Percentiles rank a stretch among this genome's conserved stretches.
Conservation (phyloP, 257 asterid genomes). For the Verbascum thapsus region DNA sequence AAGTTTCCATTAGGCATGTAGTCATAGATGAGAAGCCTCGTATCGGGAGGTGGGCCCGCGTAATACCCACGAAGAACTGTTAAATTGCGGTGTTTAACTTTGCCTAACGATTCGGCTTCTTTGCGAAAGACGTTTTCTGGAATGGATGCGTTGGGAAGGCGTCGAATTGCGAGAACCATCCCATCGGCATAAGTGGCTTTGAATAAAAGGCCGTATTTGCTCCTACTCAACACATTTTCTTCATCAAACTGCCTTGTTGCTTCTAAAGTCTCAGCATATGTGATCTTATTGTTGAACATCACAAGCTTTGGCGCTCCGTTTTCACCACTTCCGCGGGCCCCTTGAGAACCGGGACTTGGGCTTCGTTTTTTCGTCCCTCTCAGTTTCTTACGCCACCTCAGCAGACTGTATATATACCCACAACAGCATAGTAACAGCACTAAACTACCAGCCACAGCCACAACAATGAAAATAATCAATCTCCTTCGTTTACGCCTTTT, state of each 20-base stretch:
- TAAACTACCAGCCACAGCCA: slow-evolving; percentile 63
- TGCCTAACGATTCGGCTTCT: slow-evolving; percentile 82
- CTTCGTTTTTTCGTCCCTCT: slow-evolving; percentile 78
- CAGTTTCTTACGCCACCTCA: slow-evolving; percentile 66
- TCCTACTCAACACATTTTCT: slow-evolving; percentile 79
- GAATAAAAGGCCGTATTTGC: slow-evolving; percentile 64
- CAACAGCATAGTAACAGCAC: slow-evolving; percentile 58
- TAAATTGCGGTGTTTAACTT: slow-evolving; percentile 68
- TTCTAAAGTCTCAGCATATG: slow-evolving; percentile 72
- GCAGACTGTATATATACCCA: slow-evolving; percentile 62
- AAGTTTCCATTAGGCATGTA: slow-evolving; percentile 91
- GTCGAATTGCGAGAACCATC: slow-evolving; percentile 82
- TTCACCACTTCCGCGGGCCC: slow-evolving; percentile 77
- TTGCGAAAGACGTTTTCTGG: slow-evolving; percentile 60
- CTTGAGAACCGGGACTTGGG: slow-evolving; percentile 69
- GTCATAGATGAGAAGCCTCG: slow-evolving; percentile 66
- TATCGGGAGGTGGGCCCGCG: slow-evolving; percentile 79
- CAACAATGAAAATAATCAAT: slow-evolving; percentile 55
- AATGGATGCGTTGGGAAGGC: slow-evolving; percentile 68
- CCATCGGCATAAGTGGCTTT: slow-evolving; percentile 81
- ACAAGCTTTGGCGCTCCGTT: slow-evolving; percentile 71
- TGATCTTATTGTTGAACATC: slow-evolving; percentile 79
- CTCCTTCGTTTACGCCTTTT: slow-evolving; percentile 49
- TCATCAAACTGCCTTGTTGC: slow-evolving; percentile 93
- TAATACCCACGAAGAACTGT: slow-evolving; percentile 88